phyloP scores from a whole-genome alignment of 2,329 filamentous ascomycete species.

The Penicillium rolfsii region DNA sequence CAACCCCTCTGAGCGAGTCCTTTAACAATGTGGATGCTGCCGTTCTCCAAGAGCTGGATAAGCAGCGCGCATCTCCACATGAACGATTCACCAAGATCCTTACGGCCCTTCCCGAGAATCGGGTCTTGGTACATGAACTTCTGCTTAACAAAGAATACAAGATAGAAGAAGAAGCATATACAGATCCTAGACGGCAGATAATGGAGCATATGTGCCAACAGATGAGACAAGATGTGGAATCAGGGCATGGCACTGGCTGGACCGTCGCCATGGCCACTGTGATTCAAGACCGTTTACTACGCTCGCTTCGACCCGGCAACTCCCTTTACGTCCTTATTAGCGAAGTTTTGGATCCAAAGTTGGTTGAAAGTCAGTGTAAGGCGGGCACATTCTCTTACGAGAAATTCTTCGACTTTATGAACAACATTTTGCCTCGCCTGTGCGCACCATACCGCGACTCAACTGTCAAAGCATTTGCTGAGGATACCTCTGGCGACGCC shows the following conservation, averaged over 20 bases:
- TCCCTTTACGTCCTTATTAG: slow-evolving; percentile 64
- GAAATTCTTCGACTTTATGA: slow-evolving; percentile 67
- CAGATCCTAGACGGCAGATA: slow-evolving; percentile 57
- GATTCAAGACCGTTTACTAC: slow-evolving; percentile 63
- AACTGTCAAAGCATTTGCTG: slow-evolving; percentile 59
- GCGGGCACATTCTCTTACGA: slow-evolving; percentile 66
- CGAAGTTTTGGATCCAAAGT: slow-evolving; percentile 62
- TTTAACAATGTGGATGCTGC: slow-evolving; percentile 43
- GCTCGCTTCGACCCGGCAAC: slow-evolving; percentile 62
- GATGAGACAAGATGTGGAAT: slow-evolving; percentile 62
- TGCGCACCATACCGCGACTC: slow-evolving; percentile 67
- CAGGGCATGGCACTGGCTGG: slow-evolving; percentile 60
- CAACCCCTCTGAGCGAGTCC: slow-evolving; percentile 46
- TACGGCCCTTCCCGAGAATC: slow-evolving; percentile 64
- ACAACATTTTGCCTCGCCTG: slow-evolving; percentile 63
- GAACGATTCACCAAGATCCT: slow-evolving; percentile 57
- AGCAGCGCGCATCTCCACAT: slow-evolving; percentile 41
- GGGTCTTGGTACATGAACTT: slow-evolving; percentile 65
- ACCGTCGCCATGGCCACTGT: slow-evolving; percentile 69
- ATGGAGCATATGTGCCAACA: slow-evolving; percentile 62
- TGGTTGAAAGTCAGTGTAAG: slow-evolving; percentile 61
- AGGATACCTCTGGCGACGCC: slow-evolving; percentile 57
- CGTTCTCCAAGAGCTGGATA: slow-evolving; percentile 41
- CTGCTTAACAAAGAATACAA: slow-evolving; percentile 66
- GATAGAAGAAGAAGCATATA: slow-evolving; percentile 56